Base-by-base conservation (phyloP, 768 basidiomycete genomes). In the Auricularia auricula-judae region DNA sequence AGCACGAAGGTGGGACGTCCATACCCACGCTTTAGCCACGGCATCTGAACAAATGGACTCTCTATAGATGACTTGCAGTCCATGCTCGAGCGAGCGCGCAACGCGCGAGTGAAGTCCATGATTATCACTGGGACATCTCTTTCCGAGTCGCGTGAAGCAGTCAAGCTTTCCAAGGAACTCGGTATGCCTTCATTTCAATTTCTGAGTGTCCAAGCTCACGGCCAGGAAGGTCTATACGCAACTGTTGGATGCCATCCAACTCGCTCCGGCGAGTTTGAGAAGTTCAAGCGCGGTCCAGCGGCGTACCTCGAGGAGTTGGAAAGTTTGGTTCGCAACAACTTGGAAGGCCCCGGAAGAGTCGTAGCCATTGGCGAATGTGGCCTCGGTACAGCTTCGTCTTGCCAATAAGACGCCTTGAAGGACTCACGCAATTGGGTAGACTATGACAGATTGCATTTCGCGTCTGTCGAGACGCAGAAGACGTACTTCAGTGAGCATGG, bases 201-300 rank as follows among this genome's bases (percentile, higher is more conserved):
- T 29, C 29, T 29, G 29, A 29, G 14, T 14, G 7, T 47, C 18
- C 21, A 63, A 67, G 23, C 51, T 53, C 18, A 64, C 33, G 5
- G 51, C 43, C 35, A 34, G 64, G 35, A 64, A 86, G 89, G 78
- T 12, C 72, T 90, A 14, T 89, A 85, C 71, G 83, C 86, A 18
- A 92, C 91, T 0, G 82, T 86, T 7, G 91, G 91, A 21, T 87
- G 87, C 66, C 91, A 93, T 73, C 91, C 91, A 0, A 91, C 89
- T 16, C 85, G 87, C 21, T 83, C 86, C 1, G 73, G 67, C 5
- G 87, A 92, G 71, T 89, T 91, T 64, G 85, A 86, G 39, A 73
- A 76, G 64, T 80, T 80, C 70, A 72, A 75, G 2, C 80, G 73
- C 14, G 88, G 88, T 0, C 81, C 82, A 0, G 80, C 82, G 1